Percentiles rank a stretch among this genome's conserved stretches.
Conservation (phyloP, 2,329 filamentous ascomycete species). For the Pestalotiopsis sp. region DNA sequence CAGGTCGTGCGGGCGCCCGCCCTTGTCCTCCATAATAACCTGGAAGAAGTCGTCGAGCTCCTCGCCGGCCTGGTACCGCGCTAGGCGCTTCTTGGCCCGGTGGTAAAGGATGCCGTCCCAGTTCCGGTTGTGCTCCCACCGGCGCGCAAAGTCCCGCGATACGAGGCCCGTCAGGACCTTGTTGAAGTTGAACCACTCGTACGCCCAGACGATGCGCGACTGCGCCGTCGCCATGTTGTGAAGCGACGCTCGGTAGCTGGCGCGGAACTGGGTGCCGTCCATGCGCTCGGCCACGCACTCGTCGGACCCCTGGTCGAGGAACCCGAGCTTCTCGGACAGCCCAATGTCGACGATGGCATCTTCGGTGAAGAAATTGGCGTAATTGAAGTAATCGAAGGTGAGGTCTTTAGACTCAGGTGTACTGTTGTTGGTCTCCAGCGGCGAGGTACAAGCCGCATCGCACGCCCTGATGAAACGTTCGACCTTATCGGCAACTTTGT, state of each 20-base stretch:
- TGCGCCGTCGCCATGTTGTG: constrained; percentile 54
- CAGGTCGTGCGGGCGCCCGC: constrained; percentile 42
- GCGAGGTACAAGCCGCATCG: constrained; percentile 41
- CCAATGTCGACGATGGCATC: constrained; percentile 62
- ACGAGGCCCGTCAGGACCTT: constrained; percentile 48
- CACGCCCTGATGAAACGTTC: constrained; percentile 43
- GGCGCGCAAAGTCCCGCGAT: constrained; percentile 39
- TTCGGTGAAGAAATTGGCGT: constrained; percentile 57
- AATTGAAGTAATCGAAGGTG: constrained; percentile 51
- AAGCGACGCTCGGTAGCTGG: constrained; percentile 49
- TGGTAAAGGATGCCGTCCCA: constrained; percentile 50
- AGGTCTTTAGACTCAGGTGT: constrained; percentile 37
- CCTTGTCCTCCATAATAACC: constrained; percentile 51
- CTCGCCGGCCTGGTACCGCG: constrained; percentile 49
- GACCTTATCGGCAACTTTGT: constrained; percentile 55
- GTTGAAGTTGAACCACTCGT: constrained; percentile 51
- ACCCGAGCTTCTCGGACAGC: constrained; percentile 49
- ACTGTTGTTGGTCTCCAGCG: constrained; percentile 22
- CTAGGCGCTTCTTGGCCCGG: constrained; percentile 42
- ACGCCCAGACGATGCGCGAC: constrained; percentile 50
- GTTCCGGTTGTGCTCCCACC: constrained; percentile 40
- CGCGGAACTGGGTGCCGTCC: constrained; percentile 47
- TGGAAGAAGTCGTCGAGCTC: constrained; percentile 62
- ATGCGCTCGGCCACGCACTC: constrained; percentile 40
- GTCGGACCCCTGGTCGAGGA: constrained; percentile 52